Evolutionary conservation across 768 basidiomycete genomes (phyloP), one percentile per base, ranked within the genome.

Genomic region (Termitomyces sp.): DNA sequence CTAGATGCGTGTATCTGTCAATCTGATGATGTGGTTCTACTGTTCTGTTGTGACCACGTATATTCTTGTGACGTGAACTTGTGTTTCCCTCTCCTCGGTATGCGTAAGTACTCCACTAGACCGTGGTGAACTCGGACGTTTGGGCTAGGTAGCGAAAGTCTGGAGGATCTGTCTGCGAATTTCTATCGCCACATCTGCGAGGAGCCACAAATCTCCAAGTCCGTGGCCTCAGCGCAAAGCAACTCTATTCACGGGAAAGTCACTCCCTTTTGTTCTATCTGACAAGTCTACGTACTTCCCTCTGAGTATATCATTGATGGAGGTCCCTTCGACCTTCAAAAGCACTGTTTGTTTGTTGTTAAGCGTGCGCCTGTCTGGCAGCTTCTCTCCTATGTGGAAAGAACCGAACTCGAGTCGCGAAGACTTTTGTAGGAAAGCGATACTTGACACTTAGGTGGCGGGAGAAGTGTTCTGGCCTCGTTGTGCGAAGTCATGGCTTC

Each of bases 381-480:
- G 22, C 36, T 22, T 33, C n/a, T 11, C 33, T n/a, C 24, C 9
- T 52, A 34, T 24, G 36, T 24, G 36, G 24, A 24, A 41, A n/a
- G 52, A 24, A n/a, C 27, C 2, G 27, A 39, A 12, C 31, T 31
- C 2, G 30, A n/a, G 16, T 15, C 8, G 24, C 22, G 24, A 52
- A 27, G 36, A n/a, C 30, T 31, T n/a, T 48, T 48, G 30, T 41
- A 11, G 20, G 30, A 42, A 12, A 58, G 2, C 42, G 33, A 47
- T 13, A 46, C 30, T 22, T 55, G 58, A 62, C 49, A 36, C 54
- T 33, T 33, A 49, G 37, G 45, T 31, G 6, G 57, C 63, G 63
- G 61, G 50, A 64, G 63, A 64, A 64, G 61, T 31, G 18, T 45
- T 36, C 8, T 16, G 27, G 63, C 63, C 63, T 65, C 63, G 33